These are phyloP conservation scores for Saprolegnia diclina DNA, from an alignment of 352 stramenopile species.

Conservation along the genomic window DNA sequence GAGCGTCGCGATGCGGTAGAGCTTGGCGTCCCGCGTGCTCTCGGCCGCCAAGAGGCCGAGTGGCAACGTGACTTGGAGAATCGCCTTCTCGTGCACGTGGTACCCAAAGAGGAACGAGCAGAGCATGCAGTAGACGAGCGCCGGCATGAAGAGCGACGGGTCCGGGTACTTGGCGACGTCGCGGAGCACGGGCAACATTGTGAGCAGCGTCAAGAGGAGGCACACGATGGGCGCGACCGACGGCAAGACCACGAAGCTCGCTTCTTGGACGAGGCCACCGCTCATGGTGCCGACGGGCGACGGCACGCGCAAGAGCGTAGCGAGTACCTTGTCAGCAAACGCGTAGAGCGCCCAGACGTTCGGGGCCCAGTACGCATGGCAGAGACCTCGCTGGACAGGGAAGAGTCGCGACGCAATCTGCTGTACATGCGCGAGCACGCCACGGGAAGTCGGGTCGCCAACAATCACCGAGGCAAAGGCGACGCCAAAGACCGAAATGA, in stretches of 20 bases:
- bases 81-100: constrained; percentile 99
- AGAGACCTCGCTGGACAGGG: constrained; percentile 93
- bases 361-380: constrained; percentile 98
- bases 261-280: constrained; percentile 74
- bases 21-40: constrained; percentile 72
- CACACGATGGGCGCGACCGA: constrained; percentile 60
- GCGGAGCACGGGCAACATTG: constrained; percentile 67
- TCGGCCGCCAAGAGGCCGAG: constrained; percentile 64
- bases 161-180: constrained; percentile 73
- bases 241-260: constrained; percentile 71
- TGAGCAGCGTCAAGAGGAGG: constrained; percentile 68
- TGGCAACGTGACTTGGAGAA: constrained; percentile 85
- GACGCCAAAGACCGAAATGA: constrained; percentile 72
- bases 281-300: constrained; percentile 66
- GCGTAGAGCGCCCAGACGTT: constrained; percentile 98
- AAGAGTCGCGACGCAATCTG: constrained; percentile 94
- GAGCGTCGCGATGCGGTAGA: constrained; percentile 70
- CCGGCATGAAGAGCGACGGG: constrained; percentile 71
- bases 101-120: constrained; percentile 96
- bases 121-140: constrained; percentile 86
- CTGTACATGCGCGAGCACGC: constrained; percentile 48
- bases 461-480: constrained; percentile 75
- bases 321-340: constrained; percentile 82
- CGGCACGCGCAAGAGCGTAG: constrained; percentile 38
- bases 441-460: constrained; percentile 41